A percentile compares a stretch with the other conserved stretches of the same genome.
Evolutionary conservation across 2,329 filamentous ascomycete genomes (phyloP).

Genomic region (Colletotrichum euphorbiae): DNA sequence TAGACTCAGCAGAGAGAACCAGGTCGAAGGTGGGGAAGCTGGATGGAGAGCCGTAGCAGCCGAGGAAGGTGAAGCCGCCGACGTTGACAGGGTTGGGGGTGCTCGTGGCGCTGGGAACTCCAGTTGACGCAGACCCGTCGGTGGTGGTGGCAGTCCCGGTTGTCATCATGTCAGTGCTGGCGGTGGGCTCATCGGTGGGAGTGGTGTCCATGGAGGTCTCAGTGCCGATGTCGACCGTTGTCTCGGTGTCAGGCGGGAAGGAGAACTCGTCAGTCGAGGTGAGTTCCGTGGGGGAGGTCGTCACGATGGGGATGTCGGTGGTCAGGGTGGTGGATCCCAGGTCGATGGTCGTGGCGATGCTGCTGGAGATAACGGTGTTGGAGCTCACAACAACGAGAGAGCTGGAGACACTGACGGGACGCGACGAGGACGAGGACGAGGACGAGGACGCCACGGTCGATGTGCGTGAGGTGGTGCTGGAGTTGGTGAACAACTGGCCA

Average conservation of each 20-base stretch:
- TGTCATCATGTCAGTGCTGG: neutral
- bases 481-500: constrained; percentile 20
- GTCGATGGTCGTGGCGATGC: neutral
- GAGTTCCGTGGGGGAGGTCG: neutral
- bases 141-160: constrained; percentile 1
- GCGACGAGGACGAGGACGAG: too few relatives aligned
- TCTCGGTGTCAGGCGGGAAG: neutral
- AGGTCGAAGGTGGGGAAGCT: constrained; percentile 46
- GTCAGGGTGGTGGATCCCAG: neutral
- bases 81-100: constrained; percentile 33
- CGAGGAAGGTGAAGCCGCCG: constrained; percentile 43
- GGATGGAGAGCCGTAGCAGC: constrained; percentile 45
- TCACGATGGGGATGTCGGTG: neutral
- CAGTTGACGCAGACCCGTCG: neutral
- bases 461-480: neutral
- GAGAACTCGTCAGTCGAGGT: neutral
- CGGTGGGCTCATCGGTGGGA: neutral
- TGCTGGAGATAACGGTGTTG: neutral
- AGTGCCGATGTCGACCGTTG: neutral
- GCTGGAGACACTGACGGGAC: too few relatives aligned
- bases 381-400: too few relatives aligned
- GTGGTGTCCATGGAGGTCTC: neutral
- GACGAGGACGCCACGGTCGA: neutral
- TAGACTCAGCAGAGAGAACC: constrained; percentile 32
- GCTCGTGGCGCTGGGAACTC: neutral